phyloP scores from a whole-genome alignment of 345 rosid genomes.

The Bruguiera gymnorhiza region DNA sequence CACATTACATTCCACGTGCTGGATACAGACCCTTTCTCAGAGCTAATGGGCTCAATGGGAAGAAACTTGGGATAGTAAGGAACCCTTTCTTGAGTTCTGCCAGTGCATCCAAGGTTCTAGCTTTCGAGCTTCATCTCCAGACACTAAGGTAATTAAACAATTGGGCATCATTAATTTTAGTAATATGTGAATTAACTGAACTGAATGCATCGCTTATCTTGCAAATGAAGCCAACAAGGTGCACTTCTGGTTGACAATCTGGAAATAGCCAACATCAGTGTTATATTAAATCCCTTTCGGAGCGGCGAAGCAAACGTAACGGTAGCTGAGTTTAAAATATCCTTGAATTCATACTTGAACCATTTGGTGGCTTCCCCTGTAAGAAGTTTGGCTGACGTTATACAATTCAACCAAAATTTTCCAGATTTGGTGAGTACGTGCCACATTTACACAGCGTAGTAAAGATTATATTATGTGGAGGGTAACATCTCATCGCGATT shows the following conservation, averaged over 20 bases:
- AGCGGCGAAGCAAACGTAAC: conserved; percentile 42
- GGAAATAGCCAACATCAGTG: conserved; percentile 35
- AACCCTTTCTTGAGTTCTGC: conserved; percentile 25
- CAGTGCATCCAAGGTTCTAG: neutral
- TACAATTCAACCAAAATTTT: conserved; percentile 46
- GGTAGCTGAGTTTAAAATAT: conserved; percentile 53
- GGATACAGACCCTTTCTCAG: conserved; percentile 58
- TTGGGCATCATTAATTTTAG: neutral
- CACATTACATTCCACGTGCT: conserved; percentile 44
- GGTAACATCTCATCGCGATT: neutral
- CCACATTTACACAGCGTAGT: too few relatives aligned
- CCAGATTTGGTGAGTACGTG: conserved; percentile 32
- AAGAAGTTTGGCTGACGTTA: conserved; percentile 53
- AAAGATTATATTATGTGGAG: neutral
- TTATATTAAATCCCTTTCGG: neutral
- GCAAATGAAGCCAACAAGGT: conserved; percentile 40
- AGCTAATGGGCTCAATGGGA: conserved; percentile 44
- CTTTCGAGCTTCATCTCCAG: conserved; percentile 41
- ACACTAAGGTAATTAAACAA: conserved; percentile 38
- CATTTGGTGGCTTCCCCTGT: conserved; percentile 49
- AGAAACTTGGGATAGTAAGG: conserved; percentile 52
- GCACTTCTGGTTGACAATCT: conserved; percentile 47
- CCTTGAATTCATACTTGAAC: conserved; percentile 47
- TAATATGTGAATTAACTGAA: neutral
- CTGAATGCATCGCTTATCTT: neutral